These are phyloP conservation scores for Arachis stenosperma DNA, from an alignment of 306 rosid species.

Conservation along the genomic window DNA sequence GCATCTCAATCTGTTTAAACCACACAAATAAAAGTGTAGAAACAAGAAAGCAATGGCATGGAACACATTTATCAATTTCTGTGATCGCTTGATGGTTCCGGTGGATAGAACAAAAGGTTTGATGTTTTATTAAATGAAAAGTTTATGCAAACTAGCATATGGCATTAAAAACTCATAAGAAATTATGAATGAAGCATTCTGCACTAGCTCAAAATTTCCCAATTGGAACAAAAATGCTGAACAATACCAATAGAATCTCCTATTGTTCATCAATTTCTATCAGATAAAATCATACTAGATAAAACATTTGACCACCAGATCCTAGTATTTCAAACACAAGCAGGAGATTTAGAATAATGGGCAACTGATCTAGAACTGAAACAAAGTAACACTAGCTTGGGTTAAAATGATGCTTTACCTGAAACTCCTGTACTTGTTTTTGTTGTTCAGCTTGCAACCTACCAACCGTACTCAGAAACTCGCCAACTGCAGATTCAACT, in stretches of 20 bases:
- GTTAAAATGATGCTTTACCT: slow-evolving; percentile 53
- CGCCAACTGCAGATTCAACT: slow-evolving; percentile 85
- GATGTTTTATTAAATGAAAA: background rate
- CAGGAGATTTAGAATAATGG: slow-evolving; percentile 12
- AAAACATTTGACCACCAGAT: slow-evolving; percentile 11
- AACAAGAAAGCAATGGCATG: background rate
- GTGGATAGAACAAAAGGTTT: background rate
- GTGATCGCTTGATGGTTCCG: background rate
- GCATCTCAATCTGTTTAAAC: background rate
- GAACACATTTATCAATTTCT: slow-evolving; percentile 9
- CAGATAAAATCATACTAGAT: slow-evolving; percentile 2
- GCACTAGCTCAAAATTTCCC: background rate
- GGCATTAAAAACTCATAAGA: slow-evolving; percentile 6
- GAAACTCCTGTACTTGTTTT: slow-evolving; percentile 77
- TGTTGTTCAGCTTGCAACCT: slow-evolving; percentile 95
- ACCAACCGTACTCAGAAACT: slow-evolving; percentile 75
- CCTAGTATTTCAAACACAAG: slow-evolving; percentile 9
- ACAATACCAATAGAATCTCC: slow-evolving; percentile 19
- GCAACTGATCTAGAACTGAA: background rate
- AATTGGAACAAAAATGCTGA: slow-evolving; percentile 5
- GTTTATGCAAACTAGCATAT: background rate
- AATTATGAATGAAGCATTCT: background rate
- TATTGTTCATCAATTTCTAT: slow-evolving; percentile 23
- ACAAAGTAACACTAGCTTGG: slow-evolving; percentile 2
- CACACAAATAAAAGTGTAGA: background rate